Evolutionary conservation across 169 alveolate species (phyloP).

Genomic region (Perkinsus olseni): DNA sequence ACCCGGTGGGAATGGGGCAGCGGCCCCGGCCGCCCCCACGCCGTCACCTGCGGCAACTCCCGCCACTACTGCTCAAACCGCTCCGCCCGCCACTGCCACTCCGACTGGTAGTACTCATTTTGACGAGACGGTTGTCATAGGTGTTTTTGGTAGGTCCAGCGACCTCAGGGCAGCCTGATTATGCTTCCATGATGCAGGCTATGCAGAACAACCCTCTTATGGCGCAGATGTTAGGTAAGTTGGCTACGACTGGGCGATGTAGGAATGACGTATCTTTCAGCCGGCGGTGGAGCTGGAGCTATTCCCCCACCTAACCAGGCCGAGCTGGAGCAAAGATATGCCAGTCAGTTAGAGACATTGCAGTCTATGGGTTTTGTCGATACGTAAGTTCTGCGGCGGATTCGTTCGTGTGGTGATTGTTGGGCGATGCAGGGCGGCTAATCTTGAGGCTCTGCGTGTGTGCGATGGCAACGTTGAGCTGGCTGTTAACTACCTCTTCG

Average conservation of each 20-base stretch:
- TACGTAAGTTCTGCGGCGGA: neutral
- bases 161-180: neutral
- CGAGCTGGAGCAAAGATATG: neutral
- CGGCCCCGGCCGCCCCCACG: neutral
- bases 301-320: neutral
- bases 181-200: neutral
- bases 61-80: neutral
- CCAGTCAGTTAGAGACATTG: slow-evolving; percentile 6
- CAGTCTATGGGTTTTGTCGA: slow-evolving; percentile 1
- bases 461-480: neutral
- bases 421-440: neutral
- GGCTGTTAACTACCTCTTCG: neutral
- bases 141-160: neutral
- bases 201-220: neutral
- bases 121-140: neutral
- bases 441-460: neutral
- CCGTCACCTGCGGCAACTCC: neutral
- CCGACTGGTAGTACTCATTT: neutral
- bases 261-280: neutral
- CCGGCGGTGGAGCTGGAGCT: neutral
- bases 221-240: neutral
- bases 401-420: neutral
- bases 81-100: neutral
- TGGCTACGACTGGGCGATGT: neutral
- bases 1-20: neutral